Conservation (phyloP, 495 filamentous ascomycete species). For the Zalerion maritima region DNA sequence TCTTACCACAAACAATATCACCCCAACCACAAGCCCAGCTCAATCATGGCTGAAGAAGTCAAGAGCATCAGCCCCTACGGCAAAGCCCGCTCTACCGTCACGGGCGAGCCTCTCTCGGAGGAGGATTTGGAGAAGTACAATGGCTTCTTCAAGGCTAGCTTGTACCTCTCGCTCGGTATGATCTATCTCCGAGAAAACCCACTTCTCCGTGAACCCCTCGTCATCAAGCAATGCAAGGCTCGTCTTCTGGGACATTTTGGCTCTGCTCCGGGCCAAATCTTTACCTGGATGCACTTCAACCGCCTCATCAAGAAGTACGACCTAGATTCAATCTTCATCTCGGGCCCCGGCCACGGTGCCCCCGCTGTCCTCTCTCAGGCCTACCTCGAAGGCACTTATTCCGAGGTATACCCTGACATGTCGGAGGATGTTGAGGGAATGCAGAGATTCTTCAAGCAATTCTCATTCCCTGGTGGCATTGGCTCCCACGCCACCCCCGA, state of each 20-base stretch:
- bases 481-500: slow-evolving; percentile 61
- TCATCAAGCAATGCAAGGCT: slow-evolving; percentile 48
- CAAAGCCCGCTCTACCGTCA: slow-evolving; percentile 46
- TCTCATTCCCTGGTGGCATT: slow-evolving; percentile 62
- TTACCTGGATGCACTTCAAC: slow-evolving; percentile 68
- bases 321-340: slow-evolving; percentile 52
- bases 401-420: slow-evolving; percentile 54
- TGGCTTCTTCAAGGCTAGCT: slow-evolving; percentile 52
- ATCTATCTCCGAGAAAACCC: slow-evolving; percentile 57
- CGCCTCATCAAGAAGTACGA: slow-evolving; percentile 62
- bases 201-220: slow-evolving; percentile 47
- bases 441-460: slow-evolving; percentile 61
- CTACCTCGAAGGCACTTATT: slow-evolving; percentile 64
- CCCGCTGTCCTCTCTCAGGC: slow-evolving; percentile 54
- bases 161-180: slow-evolving; percentile 63
- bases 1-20: no score
- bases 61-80: slow-evolving; percentile 49
- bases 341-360: slow-evolving; percentile 59
- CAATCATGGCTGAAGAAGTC: no score
- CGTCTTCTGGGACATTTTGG: slow-evolving; percentile 62
- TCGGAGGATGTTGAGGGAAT: slow-evolving; percentile 48
- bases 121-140: slow-evolving; percentile 52
- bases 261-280: slow-evolving; percentile 56
- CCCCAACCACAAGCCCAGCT: no score
- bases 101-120: slow-evolving; percentile 38